These are phyloP conservation scores for Byssoonygena ceratinophila DNA, from an alignment of 2,329 filamentous ascomycete species.

Conservation along the genomic window DNA sequence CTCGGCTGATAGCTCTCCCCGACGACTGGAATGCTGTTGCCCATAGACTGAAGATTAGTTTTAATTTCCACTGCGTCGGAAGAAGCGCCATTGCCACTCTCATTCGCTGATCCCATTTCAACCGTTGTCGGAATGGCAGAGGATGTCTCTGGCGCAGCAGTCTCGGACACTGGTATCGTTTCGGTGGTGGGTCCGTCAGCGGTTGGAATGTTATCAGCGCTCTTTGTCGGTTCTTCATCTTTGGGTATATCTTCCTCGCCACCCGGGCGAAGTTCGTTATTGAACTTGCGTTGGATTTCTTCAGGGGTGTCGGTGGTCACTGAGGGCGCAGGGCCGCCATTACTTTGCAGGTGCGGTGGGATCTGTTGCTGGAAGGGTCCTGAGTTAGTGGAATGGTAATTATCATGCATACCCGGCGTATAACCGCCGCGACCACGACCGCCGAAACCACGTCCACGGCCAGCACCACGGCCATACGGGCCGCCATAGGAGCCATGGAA, in stretches of 20 bases:
- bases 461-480: conserved; percentile 56
- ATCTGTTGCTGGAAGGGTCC: conserved; percentile 26
- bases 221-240: conserved; percentile 18
- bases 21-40: conserved; percentile 7
- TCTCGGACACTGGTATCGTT: background rate
- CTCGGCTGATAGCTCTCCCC: background rate
- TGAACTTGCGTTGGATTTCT: conserved; percentile 16
- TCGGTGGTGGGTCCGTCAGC: conserved; percentile 4
- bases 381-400: conserved; percentile 29
- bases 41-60: background rate
- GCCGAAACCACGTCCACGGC: conserved; percentile 51
- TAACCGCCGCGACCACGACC: conserved; percentile 32
- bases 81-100: background rate
- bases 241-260: conserved; percentile 28
- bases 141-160: background rate
- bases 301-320: conserved; percentile 20
- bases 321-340: conserved; percentile 12
- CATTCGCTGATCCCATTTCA: background rate
- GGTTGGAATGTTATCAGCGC: conserved; percentile 8
- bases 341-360: conserved; percentile 22
- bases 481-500: conserved; percentile 65
- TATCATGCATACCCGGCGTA: conserved; percentile 28
- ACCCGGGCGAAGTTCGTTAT: conserved; percentile 28
- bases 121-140: conserved; percentile 3
- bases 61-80: background rate